Evolutionary conservation across 306 rosid species (phyloP).

Genomic region (Albizia julibrissin): DNA sequence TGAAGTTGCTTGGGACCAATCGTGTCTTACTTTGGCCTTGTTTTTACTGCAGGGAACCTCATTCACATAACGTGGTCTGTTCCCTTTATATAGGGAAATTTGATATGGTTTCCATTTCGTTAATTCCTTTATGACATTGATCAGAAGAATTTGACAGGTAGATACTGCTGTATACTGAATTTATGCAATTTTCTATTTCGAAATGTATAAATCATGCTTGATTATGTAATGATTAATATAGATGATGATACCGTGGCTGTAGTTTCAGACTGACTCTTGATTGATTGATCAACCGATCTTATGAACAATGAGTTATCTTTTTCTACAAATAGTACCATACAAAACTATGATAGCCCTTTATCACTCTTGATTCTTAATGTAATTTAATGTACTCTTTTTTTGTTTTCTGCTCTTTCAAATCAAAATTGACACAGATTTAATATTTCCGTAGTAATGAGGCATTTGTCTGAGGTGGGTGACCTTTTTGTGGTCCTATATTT

Average conservation of each 20-base stretch:
- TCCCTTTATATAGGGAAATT: slow-evolving; percentile 18
- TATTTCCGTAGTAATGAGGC: background rate
- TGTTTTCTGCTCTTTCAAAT: background rate
- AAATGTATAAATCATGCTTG: slow-evolving; percentile 4
- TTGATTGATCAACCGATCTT: slow-evolving; percentile 5
- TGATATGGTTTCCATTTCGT: slow-evolving; percentile 29
- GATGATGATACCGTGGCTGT: background rate
- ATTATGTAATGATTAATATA: background rate
- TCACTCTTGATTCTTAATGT: background rate
- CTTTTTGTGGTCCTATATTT: background rate
- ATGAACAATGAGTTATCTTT: slow-evolving; percentile 4
- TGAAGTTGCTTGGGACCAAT: background rate
- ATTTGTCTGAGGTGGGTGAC: background rate
- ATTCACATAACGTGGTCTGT: slow-evolving; percentile 16
- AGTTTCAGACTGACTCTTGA: background rate
- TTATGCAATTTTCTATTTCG: background rate
- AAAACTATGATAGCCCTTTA: background rate
- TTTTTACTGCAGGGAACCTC: slow-evolving; percentile 28
- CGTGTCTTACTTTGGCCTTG: background rate
- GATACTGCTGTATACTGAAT: background rate
- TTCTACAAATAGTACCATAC: background rate
- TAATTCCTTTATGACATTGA: slow-evolving; percentile 26
- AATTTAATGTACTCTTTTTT: background rate
- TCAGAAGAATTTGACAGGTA: slow-evolving; percentile 41
- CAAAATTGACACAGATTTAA: background rate